phyloP scores from a whole-genome alignment of 352 stramenopile genomes.

The Globisporangium lucens region DNA sequence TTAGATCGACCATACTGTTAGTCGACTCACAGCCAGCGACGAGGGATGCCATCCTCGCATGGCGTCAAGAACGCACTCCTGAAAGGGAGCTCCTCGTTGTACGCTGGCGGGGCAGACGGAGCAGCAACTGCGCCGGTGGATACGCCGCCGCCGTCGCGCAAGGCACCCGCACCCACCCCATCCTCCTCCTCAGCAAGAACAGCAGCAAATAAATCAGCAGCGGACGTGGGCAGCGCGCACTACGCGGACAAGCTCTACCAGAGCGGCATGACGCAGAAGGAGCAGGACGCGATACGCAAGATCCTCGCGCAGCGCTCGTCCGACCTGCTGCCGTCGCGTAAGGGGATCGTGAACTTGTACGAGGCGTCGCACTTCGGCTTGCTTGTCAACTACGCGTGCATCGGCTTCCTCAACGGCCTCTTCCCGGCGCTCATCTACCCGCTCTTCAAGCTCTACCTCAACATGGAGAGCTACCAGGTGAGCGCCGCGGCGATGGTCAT shows the following conservation, averaged over 20 bases:
- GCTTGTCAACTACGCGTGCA: constrained; percentile 68
- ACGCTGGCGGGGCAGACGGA: neutral
- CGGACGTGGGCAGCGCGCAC: neutral
- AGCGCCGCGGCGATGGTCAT: constrained; percentile 52
- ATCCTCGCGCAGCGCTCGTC: constrained; percentile 33
- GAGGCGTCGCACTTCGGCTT: constrained; percentile 44
- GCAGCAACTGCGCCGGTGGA: neutral
- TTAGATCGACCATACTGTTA: neutral
- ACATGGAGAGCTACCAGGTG: constrained; percentile 71
- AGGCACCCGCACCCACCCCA: neutral
- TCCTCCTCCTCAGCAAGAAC: neutral
- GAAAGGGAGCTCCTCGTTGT: constrained; percentile 7
- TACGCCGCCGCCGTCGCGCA: constrained; percentile 5
- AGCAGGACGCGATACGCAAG: constrained; percentile 34
- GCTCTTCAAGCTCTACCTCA: constrained; percentile 77
- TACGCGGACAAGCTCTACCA: constrained; percentile 14
- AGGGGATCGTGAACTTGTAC: constrained; percentile 37
- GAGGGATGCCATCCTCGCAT: constrained; percentile 4
- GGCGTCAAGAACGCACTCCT: constrained; percentile 4
- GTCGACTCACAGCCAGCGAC: neutral
- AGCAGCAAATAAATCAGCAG: neutral
- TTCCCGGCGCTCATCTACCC: constrained; percentile 65
- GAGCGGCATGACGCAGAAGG: constrained; percentile 4
- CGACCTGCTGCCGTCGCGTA: constrained; percentile 36
- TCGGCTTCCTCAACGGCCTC: constrained; percentile 69